phyloP scores from a whole-genome alignment of 177 flowering plant species.

The Vitis hybrid region DNA sequence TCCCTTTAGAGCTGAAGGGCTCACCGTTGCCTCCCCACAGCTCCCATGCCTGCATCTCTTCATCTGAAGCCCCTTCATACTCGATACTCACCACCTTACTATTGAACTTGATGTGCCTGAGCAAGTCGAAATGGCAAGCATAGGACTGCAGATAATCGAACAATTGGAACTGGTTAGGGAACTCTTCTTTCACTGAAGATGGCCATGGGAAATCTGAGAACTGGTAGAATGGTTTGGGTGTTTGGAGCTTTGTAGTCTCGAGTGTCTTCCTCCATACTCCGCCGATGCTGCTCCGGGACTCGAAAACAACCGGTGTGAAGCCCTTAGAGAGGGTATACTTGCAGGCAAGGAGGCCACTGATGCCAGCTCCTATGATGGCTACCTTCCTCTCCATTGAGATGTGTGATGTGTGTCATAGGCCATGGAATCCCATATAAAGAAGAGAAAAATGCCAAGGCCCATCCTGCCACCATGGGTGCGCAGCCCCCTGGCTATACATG shows the following conservation, averaged over 20 bases:
- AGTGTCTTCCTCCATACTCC: slow-evolving; percentile 67
- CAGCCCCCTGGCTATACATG: too few species aligned
- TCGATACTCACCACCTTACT: slow-evolving; percentile 45
- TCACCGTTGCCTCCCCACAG: slow-evolving; percentile 58
- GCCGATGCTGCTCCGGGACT: slow-evolving; percentile 38
- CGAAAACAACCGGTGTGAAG: slow-evolving; percentile 59
- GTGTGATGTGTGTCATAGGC: too few species aligned
- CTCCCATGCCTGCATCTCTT: slow-evolving; percentile 47
- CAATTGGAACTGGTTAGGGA: slow-evolving; percentile 46
- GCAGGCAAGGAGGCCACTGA: slow-evolving; percentile 75
- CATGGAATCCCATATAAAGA: too few species aligned
- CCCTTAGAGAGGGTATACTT: slow-evolving; percentile 56
- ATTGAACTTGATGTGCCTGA: slow-evolving; percentile 46
- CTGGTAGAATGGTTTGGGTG: slow-evolving; percentile 43
- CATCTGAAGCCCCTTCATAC: slow-evolving; percentile 38
- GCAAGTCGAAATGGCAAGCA: slow-evolving; percentile 53
- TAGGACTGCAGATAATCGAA: slow-evolving; percentile 51
- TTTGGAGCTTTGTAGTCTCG: slow-evolving; percentile 51
- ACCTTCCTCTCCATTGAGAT: slow-evolving; percentile 41
- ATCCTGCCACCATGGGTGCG: too few species aligned
- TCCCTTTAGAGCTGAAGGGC: slow-evolving; percentile 42
- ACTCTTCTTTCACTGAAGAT: slow-evolving; percentile 30
- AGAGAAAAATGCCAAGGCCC: too few species aligned
- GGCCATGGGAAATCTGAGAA: slow-evolving; percentile 85
- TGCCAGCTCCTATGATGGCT: slow-evolving; percentile 72